phyloP scores from a whole-genome alignment of 192 early-diverging fungal species.

The Gaertneriomyces semiglobifer region DNA sequence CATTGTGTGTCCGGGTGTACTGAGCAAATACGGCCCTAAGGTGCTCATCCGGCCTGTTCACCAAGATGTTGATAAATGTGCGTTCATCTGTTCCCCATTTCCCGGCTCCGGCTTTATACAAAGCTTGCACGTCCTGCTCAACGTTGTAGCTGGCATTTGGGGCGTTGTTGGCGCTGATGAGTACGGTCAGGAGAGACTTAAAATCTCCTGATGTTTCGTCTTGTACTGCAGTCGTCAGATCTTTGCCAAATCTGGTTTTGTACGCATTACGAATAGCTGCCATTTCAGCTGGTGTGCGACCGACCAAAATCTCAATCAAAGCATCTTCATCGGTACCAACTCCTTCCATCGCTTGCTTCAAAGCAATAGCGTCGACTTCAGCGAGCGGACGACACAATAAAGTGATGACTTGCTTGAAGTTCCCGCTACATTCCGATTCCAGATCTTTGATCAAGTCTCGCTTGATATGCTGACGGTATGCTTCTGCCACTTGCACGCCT shows the following conservation, averaged over 20 bases:
- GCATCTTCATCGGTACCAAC: constrained; percentile 47
- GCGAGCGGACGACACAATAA: constrained; percentile 10
- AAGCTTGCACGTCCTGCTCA: constrained; percentile 37
- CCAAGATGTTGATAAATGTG: constrained; percentile 40
- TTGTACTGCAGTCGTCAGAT: constrained; percentile 30
- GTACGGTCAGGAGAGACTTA: constrained; percentile 29
- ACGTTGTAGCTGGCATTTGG: constrained; percentile 24
- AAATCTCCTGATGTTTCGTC: constrained; percentile 38
- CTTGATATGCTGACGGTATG: constrained; percentile 32
- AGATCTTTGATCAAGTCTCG: constrained; percentile 30
- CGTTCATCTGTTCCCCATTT: constrained; percentile 46
- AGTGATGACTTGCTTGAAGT: constrained; percentile 35
- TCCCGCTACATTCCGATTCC: constrained; percentile 34
- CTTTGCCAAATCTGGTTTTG: constrained; percentile 20
- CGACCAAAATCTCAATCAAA: constrained; percentile 47
- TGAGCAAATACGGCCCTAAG: constrained; percentile 38
- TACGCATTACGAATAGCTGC: constrained; percentile 41
- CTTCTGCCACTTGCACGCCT: constrained; percentile 31
- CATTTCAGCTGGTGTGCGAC: constrained; percentile 50
- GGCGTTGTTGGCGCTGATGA: constrained; percentile 37
- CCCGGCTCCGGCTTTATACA: constrained; percentile 47
- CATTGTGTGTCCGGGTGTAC: constrained; percentile 39
- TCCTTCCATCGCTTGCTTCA: constrained; percentile 37
- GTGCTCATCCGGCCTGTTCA: constrained; percentile 24
- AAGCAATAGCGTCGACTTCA: constrained; percentile 28